A percentile compares a stretch with the other conserved stretches of the same genome.
phyloP scores from a whole-genome alignment of 2,329 filamentous ascomycete species.

The Escovopsis sp. region DNA sequence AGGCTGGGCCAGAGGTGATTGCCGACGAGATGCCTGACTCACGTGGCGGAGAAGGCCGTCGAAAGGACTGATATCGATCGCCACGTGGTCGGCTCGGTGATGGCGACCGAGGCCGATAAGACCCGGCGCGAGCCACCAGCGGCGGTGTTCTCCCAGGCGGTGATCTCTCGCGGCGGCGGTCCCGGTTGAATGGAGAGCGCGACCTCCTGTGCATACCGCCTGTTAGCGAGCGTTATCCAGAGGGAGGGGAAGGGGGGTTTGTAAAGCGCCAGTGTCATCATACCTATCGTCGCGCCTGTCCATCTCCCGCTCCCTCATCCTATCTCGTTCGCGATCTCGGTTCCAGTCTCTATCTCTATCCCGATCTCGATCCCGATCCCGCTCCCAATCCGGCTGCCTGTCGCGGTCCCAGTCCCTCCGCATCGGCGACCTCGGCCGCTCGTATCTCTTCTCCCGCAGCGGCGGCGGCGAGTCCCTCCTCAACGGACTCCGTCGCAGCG shows the following conservation, averaged over 20 bases:
- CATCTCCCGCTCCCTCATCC: constrained; percentile 17
- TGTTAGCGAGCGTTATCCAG: constrained; percentile 7
- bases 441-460: constrained; percentile 21
- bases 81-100: constrained; percentile 33
- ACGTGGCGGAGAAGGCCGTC: constrained; percentile 33
- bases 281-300: constrained; percentile 29
- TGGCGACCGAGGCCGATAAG: constrained; percentile 39
- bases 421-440: constrained; percentile 24
- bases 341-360: constrained; percentile 17
- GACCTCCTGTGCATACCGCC: constrained; percentile 32
- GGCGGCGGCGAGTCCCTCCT: constrained; percentile 18
- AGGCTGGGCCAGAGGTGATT: constrained; percentile 35
- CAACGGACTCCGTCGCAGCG: constrained; percentile 21
- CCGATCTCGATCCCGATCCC: constrained; percentile 17
- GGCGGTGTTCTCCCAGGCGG: constrained; percentile 16
- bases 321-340: constrained; percentile 19
- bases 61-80: constrained; percentile 27
- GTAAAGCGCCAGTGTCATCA: constrained; percentile 2
- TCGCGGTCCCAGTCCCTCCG: constrained; percentile 22
- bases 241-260: neutral
- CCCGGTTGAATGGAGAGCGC: constrained; percentile 36
- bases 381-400: constrained; percentile 17
- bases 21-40: constrained; percentile 36
- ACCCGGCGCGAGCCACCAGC: constrained; percentile 21
- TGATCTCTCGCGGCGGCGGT: constrained; percentile 26